phyloP scores from a whole-genome alignment of 2,329 filamentous ascomycete species.

The Botrytis byssoidea region DNA sequence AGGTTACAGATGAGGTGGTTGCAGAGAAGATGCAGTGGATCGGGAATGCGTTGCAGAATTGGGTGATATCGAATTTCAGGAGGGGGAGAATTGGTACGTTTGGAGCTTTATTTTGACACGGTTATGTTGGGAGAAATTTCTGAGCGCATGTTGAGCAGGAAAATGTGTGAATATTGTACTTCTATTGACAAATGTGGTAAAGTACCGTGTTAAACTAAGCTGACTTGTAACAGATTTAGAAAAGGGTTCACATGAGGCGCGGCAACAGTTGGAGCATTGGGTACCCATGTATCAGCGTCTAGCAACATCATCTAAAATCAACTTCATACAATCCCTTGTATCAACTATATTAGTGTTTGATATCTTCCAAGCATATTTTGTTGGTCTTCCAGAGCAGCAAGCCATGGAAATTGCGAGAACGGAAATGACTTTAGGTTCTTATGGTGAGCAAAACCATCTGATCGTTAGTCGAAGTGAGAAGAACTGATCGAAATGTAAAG shows the following conservation, averaged over 20 bases:
- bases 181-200: background rate
- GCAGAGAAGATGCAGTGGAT: constrained; percentile 60
- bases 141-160: background rate
- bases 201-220: background rate
- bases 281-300: constrained; percentile 59
- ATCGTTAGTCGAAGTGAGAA: background rate
- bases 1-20: constrained; percentile 65
- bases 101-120: background rate
- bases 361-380: constrained; percentile 62
- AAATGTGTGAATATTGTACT: background rate
- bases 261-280: constrained; percentile 47
- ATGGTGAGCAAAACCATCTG: constrained; percentile 27
- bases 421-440: constrained; percentile 31
- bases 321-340: constrained; percentile 61
- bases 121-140: background rate
- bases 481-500: constrained; percentile 35
- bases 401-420: constrained; percentile 46
- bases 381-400: constrained; percentile 58
- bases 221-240: constrained; percentile 44
- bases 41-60: constrained; percentile 69
- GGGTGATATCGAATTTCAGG: constrained; percentile 69
- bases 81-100: constrained; percentile 52
- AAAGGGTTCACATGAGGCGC: constrained; percentile 43
- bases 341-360: constrained; percentile 58
- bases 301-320: constrained; percentile 54